Conservation (phyloP, 2,329 filamentous ascomycete species). For the Capronia epimyces region DNA sequence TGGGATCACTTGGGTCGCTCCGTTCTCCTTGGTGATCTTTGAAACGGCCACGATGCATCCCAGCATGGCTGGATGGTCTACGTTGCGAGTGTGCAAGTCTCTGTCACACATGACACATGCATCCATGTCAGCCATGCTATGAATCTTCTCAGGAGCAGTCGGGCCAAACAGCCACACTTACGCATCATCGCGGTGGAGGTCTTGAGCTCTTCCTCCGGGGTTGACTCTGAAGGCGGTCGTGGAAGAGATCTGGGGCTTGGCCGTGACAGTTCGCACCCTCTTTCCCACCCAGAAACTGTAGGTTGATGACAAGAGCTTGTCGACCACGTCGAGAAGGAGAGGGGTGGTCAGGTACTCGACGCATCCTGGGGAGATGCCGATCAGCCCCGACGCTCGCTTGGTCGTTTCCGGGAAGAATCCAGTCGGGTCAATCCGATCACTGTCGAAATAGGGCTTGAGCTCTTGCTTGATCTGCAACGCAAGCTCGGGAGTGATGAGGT, state of each 20-base stretch:
- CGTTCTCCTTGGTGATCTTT: conserved; percentile 28
- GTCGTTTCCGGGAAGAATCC: conserved; percentile 32
- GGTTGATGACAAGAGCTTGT: conserved; percentile 35
- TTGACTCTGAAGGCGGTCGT: conserved; percentile 32
- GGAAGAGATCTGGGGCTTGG: conserved; percentile 31
- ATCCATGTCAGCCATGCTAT: conserved; percentile 25
- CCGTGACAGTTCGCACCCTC: conserved; percentile 19
- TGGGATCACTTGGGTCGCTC: conserved; percentile 32
- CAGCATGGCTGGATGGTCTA: not conserved
- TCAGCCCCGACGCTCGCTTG: conserved; percentile 36
- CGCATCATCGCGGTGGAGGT: conserved; percentile 32
- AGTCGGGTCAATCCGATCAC: conserved; percentile 23
- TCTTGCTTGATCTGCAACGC: conserved; percentile 25
- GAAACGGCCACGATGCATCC: not conserved
- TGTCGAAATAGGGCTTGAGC: conserved; percentile 28
- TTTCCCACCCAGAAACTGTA: conserved; percentile 36
- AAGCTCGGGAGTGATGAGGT: conserved; percentile 21
- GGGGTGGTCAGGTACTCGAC: conserved; percentile 37
- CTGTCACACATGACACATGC: conserved; percentile 27
- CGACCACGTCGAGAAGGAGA: conserved; percentile 35
- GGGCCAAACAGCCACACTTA: too few relatives aligned
- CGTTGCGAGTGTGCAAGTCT: conserved; percentile 26
- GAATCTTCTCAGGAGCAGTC: conserved; percentile 30
- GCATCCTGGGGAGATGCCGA: conserved; percentile 37
- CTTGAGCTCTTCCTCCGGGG: conserved; percentile 28